Percentiles rank a stretch among this genome's conserved stretches.
These are phyloP conservation scores for Nakaseomyces uthaithaninus DNA, from an alignment of 1,139 yeast species.

Conservation along the genomic window DNA sequence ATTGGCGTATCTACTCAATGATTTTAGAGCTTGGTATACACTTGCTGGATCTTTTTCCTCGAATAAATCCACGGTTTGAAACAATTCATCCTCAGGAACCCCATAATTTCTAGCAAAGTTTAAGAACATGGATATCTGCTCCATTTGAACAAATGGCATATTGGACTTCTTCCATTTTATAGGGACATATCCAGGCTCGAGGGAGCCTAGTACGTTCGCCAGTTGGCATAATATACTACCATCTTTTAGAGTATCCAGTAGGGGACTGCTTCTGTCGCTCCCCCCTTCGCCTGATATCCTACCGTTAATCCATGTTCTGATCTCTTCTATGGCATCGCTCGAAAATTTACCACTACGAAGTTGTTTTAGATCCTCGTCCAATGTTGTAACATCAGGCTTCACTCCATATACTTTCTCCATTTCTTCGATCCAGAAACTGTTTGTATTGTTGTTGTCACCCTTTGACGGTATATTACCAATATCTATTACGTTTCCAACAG, in stretches of 20 bases:
- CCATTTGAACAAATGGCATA: slow-evolving; percentile 86
- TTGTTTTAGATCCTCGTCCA: slow-evolving; percentile 48
- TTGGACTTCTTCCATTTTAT: slow-evolving; percentile 53
- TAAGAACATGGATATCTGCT: slow-evolving; percentile 69
- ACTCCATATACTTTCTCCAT: slow-evolving; percentile 16
- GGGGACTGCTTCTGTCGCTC: slow-evolving; percentile 17
- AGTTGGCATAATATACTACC: slow-evolving; percentile 55
- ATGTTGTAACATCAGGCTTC: slow-evolving; percentile 40
- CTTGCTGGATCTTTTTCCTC: slow-evolving; percentile 73
- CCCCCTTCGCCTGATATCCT: slow-evolving; percentile 28
- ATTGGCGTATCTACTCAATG: slow-evolving; percentile 59
- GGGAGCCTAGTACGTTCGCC: slow-evolving; percentile 26
- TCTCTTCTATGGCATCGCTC: slow-evolving; percentile 36
- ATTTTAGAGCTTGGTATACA: slow-evolving; percentile 62
- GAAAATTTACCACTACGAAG: slow-evolving; percentile 45
- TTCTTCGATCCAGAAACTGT: too few species aligned
- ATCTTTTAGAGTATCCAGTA: slow-evolving; percentile 51
- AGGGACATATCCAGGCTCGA: slow-evolving; percentile 24
- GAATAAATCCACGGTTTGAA: slow-evolving; percentile 72
- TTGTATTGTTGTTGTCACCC: too few species aligned
- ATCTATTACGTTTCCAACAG: too few species aligned
- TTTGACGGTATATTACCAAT: too few species aligned
- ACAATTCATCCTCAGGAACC: slow-evolving; percentile 75
- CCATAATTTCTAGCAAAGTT: slow-evolving; percentile 53
- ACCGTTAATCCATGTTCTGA: slow-evolving; percentile 43